phyloP scores from a whole-genome alignment of 352 stramenopile genomes.

The Phytopythium chamaehyphon region DNA sequence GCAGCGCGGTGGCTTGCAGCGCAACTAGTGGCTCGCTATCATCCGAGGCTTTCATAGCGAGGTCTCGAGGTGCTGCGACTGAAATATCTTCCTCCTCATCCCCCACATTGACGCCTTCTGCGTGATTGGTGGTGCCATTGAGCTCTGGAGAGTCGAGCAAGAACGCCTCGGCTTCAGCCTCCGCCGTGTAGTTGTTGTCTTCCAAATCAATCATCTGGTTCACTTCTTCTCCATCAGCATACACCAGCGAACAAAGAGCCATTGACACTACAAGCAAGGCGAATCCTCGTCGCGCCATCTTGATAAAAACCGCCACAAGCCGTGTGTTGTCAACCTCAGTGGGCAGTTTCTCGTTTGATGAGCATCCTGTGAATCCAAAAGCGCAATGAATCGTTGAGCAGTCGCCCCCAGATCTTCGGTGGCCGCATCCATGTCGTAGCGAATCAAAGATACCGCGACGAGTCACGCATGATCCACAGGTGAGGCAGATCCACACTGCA shows the following conservation, averaged over 20 bases:
- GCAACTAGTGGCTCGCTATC: conserved; percentile 14
- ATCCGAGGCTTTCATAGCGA: background rate
- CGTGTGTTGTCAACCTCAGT: no score
- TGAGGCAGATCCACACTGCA: background rate
- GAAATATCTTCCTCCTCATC: background rate
- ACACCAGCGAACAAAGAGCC: no score
- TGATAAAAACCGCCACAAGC: no score
- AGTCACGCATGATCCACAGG: background rate
- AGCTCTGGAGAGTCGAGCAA: background rate
- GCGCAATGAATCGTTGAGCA: no score
- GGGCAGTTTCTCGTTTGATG: no score
- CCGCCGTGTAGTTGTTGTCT: no score
- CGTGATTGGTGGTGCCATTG: background rate
- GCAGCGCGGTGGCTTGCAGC: conserved; percentile 22
- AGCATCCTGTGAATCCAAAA: no score
- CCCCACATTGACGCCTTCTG: background rate
- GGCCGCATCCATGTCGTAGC: background rate
- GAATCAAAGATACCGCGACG: conserved; percentile 2
- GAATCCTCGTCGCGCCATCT: no score
- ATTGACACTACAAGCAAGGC: no score
- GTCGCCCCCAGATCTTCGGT: background rate
- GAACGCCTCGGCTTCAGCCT: no score
- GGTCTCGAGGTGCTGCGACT: background rate
- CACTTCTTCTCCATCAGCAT: no score
- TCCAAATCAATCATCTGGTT: no score